Conservation (phyloP, 129 eudicot genomes). For the Artemisia argyi region DNA sequence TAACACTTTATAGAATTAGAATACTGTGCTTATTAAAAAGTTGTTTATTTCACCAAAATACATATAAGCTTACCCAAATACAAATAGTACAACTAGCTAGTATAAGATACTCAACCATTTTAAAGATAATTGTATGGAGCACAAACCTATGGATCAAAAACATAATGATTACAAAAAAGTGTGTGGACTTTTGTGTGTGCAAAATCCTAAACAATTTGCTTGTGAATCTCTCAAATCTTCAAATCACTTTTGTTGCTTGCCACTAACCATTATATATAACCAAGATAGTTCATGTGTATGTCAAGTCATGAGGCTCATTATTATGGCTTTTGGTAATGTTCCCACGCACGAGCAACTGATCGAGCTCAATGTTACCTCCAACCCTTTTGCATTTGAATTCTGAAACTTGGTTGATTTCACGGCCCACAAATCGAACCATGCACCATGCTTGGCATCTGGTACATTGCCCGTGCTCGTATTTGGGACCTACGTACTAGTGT, state of each 20-base stretch:
- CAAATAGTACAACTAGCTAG: neutral
- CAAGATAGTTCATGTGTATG: neutral
- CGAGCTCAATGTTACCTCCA: too few relatives aligned
- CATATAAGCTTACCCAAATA: too few relatives aligned
- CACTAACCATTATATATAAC: neutral
- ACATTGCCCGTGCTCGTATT: neutral
- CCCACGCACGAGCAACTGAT: neutral
- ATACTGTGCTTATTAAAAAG: too few relatives aligned
- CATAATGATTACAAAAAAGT: neutral
- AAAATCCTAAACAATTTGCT: neutral
- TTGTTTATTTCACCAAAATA: too few relatives aligned
- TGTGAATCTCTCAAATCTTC: neutral
- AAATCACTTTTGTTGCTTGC: constrained; percentile 1
- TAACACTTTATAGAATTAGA: too few relatives aligned
- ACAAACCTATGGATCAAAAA: neutral
- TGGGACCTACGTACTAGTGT: neutral
- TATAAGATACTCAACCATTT: neutral
- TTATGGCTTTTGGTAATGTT: neutral
- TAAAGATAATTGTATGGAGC: neutral
- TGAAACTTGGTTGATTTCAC: neutral
- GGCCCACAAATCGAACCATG: neutral
- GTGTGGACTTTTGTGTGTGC: neutral
- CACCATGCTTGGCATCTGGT: neutral
- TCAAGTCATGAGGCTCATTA: neutral
- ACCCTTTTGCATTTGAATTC: neutral